Base-by-base conservation (phyloP, 805 yeast genomes). In the Maudiozyma bulderi region DNA sequence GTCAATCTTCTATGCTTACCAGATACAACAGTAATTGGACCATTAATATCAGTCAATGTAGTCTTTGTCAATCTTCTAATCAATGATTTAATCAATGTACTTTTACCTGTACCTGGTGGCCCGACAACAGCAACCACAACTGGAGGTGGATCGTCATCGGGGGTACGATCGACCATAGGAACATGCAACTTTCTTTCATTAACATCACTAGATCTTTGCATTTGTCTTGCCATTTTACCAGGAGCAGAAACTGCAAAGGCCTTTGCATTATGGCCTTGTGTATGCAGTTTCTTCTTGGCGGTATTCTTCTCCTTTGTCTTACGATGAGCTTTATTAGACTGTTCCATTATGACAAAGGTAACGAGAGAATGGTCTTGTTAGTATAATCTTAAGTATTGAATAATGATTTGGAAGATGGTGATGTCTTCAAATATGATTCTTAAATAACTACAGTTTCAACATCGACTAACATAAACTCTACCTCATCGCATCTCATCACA, bases 31-130 rank as follows among this genome's bases (percentile, higher is more conserved):
- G 99, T 93, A 45, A 95, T 82, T 13, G 99, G 98, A 8, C 99
- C 99, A 59, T 86, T 86, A 48, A 93, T 78, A 56, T 93, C 98
- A 34, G 80, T 73, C 43, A 93, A 67, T 0, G 93, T 78, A 31
- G 95, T 87, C 66, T 93, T 93, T 5, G 98, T 81, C 66, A 87
- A 76, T 64, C 97, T 73, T 67, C 91, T 77, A 6, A 93, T 88
- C 48, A 93, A 72, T 6, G 97, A 88, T 64, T 88, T 84, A 60
- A 93, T 87, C 60, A 93, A 73, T 0, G 98, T 91, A 13, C 97
- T 81, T 64, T 93, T 93, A 55, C 99, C 99, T 0, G 98, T 93
- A 13, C 99, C 99, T 8, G 96, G 95, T 10, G 99, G 99, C 0
- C 99, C 99, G 10, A 93, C 96, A 7, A 93, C 95, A 0, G 96